A percentile compares a stretch with the other conserved stretches of the same genome.
Conservation (phyloP, 2,329 filamentous ascomycete species). For the Dothistroma pini region DNA sequence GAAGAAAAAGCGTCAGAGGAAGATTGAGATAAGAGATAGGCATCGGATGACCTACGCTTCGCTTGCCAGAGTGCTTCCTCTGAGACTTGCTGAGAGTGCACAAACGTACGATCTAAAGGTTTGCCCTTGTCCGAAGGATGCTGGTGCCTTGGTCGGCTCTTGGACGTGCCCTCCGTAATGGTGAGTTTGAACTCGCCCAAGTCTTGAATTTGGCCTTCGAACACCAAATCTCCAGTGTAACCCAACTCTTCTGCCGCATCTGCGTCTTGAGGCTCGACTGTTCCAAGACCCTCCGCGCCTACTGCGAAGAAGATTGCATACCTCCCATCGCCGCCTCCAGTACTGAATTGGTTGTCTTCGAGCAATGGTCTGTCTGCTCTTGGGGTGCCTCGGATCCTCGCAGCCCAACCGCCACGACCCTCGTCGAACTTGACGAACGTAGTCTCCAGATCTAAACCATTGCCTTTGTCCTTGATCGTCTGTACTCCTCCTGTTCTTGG, state of each 20-base stretch:
- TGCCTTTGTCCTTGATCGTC: constrained; percentile 84
- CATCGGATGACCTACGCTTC: constrained; percentile 51
- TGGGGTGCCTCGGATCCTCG: constrained; percentile 74
- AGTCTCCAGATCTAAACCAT: constrained; percentile 85
- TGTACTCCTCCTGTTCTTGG: constrained; percentile 81
- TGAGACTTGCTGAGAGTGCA: constrained; percentile 66
- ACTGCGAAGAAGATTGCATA: constrained; percentile 80
- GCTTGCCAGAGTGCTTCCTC: constrained; percentile 76
- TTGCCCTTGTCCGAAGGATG: constrained; percentile 67
- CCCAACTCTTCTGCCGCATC: constrained; percentile 55
- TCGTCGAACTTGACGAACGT: constrained; percentile 92
- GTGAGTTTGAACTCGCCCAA: constrained; percentile 78
- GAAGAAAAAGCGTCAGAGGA: constrained; percentile 39
- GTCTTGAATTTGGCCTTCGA: constrained; percentile 66
- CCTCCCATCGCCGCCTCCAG: constrained; percentile 53
- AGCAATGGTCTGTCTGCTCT: constrained; percentile 11
- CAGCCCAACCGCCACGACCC: constrained; percentile 74
- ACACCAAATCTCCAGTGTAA: constrained; percentile 58
- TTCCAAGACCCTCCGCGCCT: constrained; percentile 70
- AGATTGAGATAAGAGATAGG: constrained; percentile 35
- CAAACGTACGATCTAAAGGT: constrained; percentile 70
- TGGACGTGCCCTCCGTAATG: constrained; percentile 67
- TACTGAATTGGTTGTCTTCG: constrained; percentile 10
- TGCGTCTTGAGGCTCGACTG: constrained; percentile 58
- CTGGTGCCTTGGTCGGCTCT: constrained; percentile 53